Percentiles rank a stretch among this genome's conserved stretches.
Conservation (phyloP, 1,139 yeast genomes). For the Groenewaldozyma auringiensis region DNA sequence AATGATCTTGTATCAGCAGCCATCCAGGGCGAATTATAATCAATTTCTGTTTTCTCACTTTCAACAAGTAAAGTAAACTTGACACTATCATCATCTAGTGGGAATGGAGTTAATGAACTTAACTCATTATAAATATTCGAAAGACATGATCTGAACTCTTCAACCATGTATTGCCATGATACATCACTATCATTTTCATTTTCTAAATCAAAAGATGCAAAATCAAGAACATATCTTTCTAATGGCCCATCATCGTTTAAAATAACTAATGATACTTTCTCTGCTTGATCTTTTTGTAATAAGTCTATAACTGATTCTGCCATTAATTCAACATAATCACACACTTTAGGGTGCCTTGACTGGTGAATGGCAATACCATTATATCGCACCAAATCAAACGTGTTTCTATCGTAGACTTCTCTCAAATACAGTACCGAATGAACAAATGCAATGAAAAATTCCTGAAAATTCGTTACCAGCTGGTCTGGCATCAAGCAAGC, state of each 20-base stretch:
- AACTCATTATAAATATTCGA: slow-evolving; percentile 16
- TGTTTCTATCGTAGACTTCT: slow-evolving; percentile 29
- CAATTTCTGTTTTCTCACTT: slow-evolving; percentile 5
- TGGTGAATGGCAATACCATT: slow-evolving; percentile 31
- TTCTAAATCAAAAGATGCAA: slow-evolving; percentile 18
- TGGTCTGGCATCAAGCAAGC: slow-evolving; percentile 10
- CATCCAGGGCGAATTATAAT: slow-evolving; percentile 23
- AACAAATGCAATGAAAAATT: slow-evolving; percentile 30
- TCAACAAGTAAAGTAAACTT: slow-evolving; percentile 24
- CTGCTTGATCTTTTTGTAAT: slow-evolving; percentile 21
- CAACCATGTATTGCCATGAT: not conserved
- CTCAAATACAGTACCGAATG: slow-evolving; percentile 32
- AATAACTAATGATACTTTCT: slow-evolving; percentile 24
- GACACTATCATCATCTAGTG: slow-evolving; percentile 19
- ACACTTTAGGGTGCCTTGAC: slow-evolving; percentile 33
- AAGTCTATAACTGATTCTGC: slow-evolving; percentile 23
- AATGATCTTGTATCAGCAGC: slow-evolving; percentile 18
- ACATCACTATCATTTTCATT: not conserved
- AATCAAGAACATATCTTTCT: slow-evolving; percentile 30
- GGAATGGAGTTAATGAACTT: slow-evolving; percentile 18
- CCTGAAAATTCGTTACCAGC: slow-evolving; percentile 24
- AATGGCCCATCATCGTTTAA: slow-evolving; percentile 20
- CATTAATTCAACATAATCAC: slow-evolving; percentile 31
- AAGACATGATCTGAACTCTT: slow-evolving; percentile 27
- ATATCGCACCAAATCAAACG: slow-evolving; percentile 29